A percentile compares a stretch with the other conserved stretches of the same genome.
Conservation (phyloP, 192 early-diverging fungal species). For the Linnemannia elongata region DNA sequence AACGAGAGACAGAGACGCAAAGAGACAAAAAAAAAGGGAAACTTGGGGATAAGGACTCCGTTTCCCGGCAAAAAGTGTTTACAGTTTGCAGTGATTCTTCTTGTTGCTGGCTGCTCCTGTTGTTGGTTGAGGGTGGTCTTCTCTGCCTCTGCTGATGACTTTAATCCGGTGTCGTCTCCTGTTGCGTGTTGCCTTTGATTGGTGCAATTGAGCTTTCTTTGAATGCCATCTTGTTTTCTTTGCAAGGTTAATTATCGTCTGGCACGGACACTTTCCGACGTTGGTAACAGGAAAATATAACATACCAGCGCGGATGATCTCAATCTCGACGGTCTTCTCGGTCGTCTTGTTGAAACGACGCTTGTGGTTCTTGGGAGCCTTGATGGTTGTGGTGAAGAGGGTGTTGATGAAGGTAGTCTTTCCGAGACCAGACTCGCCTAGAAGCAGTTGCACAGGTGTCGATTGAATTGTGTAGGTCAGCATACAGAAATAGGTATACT, state of each 20-base stretch:
- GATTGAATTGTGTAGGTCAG: not conserved
- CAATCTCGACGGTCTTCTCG: constrained; percentile 97
- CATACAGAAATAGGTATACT: not conserved
- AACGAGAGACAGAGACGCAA: not conserved
- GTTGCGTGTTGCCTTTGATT: not conserved
- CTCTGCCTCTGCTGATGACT: not conserved
- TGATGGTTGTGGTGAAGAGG: constrained; percentile 94
- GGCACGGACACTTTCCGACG: not conserved
- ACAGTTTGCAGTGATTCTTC: not conserved
- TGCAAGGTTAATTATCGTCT: not conserved
- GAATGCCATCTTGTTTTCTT: not conserved
- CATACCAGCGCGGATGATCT: constrained; percentile 95
- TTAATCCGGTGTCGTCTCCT: not conserved
- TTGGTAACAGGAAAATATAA: not conserved
- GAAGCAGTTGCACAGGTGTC: not conserved
- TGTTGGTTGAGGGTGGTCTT: not conserved
- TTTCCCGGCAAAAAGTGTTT: not conserved
- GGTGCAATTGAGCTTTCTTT: not conserved
- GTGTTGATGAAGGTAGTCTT: constrained; percentile 99
- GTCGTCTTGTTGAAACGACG: constrained; percentile 93
- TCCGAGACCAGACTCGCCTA: constrained; percentile 96
- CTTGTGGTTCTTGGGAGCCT: constrained; percentile 88
- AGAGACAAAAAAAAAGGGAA: not conserved
- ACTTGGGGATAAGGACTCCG: not conserved
- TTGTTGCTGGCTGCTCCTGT: not conserved